These are phyloP conservation scores for Xylaria multiplex DNA, from an alignment of 2,329 filamentous ascomycete genomes.

Conservation along the genomic window DNA sequence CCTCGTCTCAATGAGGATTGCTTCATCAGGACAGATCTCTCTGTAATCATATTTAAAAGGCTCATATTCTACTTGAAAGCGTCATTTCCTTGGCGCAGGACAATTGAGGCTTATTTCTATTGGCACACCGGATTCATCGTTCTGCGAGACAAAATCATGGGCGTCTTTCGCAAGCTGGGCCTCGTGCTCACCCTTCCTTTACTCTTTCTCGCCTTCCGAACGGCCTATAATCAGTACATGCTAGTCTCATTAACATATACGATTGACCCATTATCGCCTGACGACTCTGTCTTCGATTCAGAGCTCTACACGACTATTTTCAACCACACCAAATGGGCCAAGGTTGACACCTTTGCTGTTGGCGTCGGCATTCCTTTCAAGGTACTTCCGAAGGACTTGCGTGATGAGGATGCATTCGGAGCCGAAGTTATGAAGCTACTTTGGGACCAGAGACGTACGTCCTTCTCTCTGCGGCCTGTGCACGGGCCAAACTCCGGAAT, in stretches of 20 bases:
- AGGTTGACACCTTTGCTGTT: conserved; percentile 35
- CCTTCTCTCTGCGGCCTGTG: neutral
- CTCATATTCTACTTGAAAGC: neutral
- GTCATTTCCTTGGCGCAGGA: neutral
- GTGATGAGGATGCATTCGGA: conserved; percentile 32
- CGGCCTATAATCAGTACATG: conserved; percentile 35
- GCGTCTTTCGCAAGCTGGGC: conserved; percentile 35
- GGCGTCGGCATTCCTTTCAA: conserved; percentile 34
- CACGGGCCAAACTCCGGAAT: neutral
- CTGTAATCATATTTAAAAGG: conserved; percentile 5
- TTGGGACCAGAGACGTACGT: conserved; percentile 39
- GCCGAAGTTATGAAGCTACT: conserved; percentile 37
- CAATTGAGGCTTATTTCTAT: neutral
- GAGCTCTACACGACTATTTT: conserved; percentile 36
- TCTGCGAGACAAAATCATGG: conserved; percentile 27
- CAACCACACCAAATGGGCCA: conserved; percentile 36
- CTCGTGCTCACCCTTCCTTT: conserved; percentile 28
- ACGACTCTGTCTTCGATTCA: conserved; percentile 37
- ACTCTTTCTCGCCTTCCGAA: conserved; percentile 26
- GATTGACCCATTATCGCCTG: conserved; percentile 33
- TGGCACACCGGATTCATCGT: conserved; percentile 7
- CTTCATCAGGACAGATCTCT: conserved; percentile 37
- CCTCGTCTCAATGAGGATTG: conserved; percentile 20
- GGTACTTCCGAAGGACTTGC: conserved; percentile 20
- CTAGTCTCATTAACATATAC: conserved; percentile 34